Base-by-base conservation (phyloP, 345 rosid genomes). In the Orychophragmus violaceus region DNA sequence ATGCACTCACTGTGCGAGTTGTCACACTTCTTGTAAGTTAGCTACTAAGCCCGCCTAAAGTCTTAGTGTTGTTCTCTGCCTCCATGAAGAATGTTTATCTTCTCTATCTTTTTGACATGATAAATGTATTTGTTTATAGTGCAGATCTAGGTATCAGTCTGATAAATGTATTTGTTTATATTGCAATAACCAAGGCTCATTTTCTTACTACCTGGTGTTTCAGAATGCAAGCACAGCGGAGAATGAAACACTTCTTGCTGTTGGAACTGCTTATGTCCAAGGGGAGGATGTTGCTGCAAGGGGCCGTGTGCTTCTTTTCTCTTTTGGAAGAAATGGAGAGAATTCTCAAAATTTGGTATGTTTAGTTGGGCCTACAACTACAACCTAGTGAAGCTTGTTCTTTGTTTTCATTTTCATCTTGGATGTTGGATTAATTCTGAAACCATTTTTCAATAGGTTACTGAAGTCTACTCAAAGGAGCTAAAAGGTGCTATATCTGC, bases 211-310 rank as follows among this genome's bases (percentile, higher is more conserved):
- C 51, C 5, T 63, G 53, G 59, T 64, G 49, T 77, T 65, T 60
- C 89, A 94, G 99, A 94, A 94, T 78, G 72, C 87, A 61, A 79
- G 74, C 67, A 94, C 92, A 45, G 74, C 78, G 66, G 97, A 90
- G 74, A 94, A 90, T 73, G 97, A 94, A 69, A 84, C 88, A 19
- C 86, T 94, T 69, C 79, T 94, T 76, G 99, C 97, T 36, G 67
- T 88, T 76, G 99, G 97, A 59, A 94, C 99, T 75, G 97, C 97
- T 27, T 94, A 90, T 69, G 92, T 87, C 70, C 99, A 94, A 82
- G 97, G 99, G 69, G 97, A 94, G 85, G 99, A 94, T 83, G 99
- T 94, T 68, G 99, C 97, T 35, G 97, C 86, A 51, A 88, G 97
- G 76, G 99, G 99, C 19, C 97, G 97, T 30, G 85, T 94, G 48